phyloP scores from a whole-genome alignment of 2,329 filamentous ascomycete species.

The Trichoderma aggressivum region DNA sequence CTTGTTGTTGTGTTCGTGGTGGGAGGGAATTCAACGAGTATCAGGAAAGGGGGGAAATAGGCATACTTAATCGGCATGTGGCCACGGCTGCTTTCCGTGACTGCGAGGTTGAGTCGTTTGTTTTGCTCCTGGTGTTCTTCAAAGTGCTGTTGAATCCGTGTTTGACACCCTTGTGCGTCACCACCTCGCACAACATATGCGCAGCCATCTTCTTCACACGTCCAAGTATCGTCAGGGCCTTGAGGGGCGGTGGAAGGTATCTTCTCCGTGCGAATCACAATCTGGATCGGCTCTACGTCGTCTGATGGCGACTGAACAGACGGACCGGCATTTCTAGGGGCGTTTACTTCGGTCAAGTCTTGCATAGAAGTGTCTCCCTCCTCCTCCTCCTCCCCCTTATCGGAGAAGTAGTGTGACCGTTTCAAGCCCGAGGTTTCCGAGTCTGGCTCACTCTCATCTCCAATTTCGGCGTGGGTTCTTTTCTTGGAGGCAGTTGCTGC shows the following conservation, averaged over 20 bases:
- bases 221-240: constrained; percentile 63
- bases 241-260: constrained; percentile 48
- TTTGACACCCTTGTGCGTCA: constrained; percentile 52
- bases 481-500: constrained; percentile 43
- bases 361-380: constrained; percentile 37
- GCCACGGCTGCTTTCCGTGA: constrained; percentile 54
- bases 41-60: constrained; percentile 34
- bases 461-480: constrained; percentile 38
- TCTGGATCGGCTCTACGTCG: constrained; percentile 34
- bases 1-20: neutral
- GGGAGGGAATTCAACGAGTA: constrained; percentile 29
- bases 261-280: constrained; percentile 49
- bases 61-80: constrained; percentile 57
- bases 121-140: constrained; percentile 56
- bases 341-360: constrained; percentile 25
- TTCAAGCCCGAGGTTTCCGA: constrained; percentile 35
- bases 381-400: constrained; percentile 35
- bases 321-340: constrained; percentile 25
- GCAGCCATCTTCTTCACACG: constrained; percentile 63
- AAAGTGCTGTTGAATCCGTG: constrained; percentile 59
- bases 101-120: constrained; percentile 48
- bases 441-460: constrained; percentile 40
- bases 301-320: neutral
- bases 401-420: constrained; percentile 33
- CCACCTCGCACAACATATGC: constrained; percentile 60